Evolutionary conservation across 345 rosid species (phyloP), one percentile per base, ranked within the genome.

Genomic region (Pseudoturritis turrita): DNA sequence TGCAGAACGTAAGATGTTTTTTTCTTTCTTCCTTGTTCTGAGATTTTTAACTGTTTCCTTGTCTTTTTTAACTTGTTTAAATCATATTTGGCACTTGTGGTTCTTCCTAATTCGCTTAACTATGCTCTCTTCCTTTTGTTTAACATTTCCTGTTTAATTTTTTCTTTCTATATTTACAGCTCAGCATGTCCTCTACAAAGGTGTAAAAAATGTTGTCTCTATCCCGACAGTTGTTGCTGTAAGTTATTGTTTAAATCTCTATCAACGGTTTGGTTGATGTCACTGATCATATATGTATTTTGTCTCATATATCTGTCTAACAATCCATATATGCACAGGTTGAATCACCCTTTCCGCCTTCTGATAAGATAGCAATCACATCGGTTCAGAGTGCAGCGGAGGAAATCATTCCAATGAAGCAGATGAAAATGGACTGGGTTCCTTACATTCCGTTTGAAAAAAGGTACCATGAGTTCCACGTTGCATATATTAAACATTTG

Each of bases 391-490:
- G 86, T 77, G 96, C 83, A 78, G 56, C 36, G 29, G 96, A 90
- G 80, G 93, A 86, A 77, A 87, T 88, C 79, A 39, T 92, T 78
- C 96, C 96, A 11, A 87, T 92, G 96, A 90, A 85, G 70, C 79
- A 87, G 71, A 92, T 92, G 98, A 88, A 90, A 81, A 88, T 92
- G 98, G 96, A 83, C 58, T 92, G 98, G 98, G 80, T 84, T 74
- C 98, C 98, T 10, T 92, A 90, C 74, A 80, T 90, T 71, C 97
- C 97, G 15, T 66, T 84, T 65, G 90, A 86, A 66, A 77, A 88
- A 14, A 87, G 98, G 98, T 88, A 79, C 22, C 31, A 50, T 22
- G 37, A 28, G 26, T 25, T 25, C 26, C 26, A 25, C 26, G n/a
- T 25, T 25, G 26, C 26, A 25, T 25, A 25, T 25, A 25, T 25